Base-by-base conservation (phyloP, 495 filamentous ascomycete species). In the Neurospora hispaniola region DNA sequence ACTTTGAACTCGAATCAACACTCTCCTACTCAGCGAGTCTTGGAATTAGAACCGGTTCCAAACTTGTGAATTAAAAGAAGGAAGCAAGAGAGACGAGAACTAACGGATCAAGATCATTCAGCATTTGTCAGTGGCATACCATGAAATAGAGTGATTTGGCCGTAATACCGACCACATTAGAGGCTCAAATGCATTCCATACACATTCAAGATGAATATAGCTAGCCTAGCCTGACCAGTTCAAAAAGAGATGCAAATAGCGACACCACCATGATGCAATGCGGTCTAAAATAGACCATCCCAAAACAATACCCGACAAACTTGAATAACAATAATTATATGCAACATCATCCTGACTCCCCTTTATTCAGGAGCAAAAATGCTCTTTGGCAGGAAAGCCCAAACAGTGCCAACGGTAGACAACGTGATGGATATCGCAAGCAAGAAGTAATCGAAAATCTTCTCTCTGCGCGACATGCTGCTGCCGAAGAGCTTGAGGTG, bases 401-500 rank as follows among this genome's bases (percentile, higher is more conserved):
- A 97, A 4, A 93, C 86, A 7, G 96, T 98, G 16, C 94, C 94
- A 27, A 94, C 80, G 44, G 89, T 73, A 16, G 92, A 94, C 79
- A 98, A 79, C 41, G 89, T 76, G 8, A 87, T 84, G 39, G 90
- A 94, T 46, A 92, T 74, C 8, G 88, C 80, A 76, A 97, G 91
- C 78, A 97, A 79, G 72, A 84, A 79, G 85, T 89, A 94, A 77
- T 91, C 88, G 39, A 93, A 75, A 3, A 88, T 78, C 73, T 88
- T 88, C 78, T 97, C 93, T 48, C 79, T 76, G 5, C 78, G 77
- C n/a, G 83, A 81, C 69, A 99, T 89, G 76, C 97, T 90, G 38
- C 89, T 85, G n/a, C 89, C 89, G 80, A 97, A 99, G 31, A 99
- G 90, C 83, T 94, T 97, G 71, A 99, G 83, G 78, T 99, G 92